Conservation (phyloP, 2,329 filamentous ascomycete species). For the Aureobasidium subglaciale region DNA sequence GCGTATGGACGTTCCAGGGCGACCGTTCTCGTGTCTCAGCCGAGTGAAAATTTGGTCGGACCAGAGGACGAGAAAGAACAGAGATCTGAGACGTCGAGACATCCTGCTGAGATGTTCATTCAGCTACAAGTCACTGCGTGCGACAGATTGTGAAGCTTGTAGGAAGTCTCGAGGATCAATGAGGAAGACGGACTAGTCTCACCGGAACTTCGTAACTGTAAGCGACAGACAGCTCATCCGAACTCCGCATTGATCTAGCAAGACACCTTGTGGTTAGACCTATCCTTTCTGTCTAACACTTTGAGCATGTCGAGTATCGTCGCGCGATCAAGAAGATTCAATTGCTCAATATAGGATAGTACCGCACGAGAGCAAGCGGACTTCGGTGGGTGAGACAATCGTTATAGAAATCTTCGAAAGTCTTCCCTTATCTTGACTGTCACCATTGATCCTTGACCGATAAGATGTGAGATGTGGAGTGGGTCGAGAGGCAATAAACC, state of each 20-base stretch:
- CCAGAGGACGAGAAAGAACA: neutral
- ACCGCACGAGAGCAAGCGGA: neutral
- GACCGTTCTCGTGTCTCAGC: slow-evolving; percentile 7
- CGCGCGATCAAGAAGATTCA: neutral
- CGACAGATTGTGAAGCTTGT: neutral
- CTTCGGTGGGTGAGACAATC: slow-evolving; percentile 1
- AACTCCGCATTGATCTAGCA: no score
- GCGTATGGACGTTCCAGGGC: slow-evolving; percentile 6
- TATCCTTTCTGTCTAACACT: no score
- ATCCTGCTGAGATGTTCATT: neutral
- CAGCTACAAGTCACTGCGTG: neutral
- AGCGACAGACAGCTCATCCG: no score
- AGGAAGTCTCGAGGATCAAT: neutral
- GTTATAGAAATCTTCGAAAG: neutral
- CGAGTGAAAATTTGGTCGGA: neutral
- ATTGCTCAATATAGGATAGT: neutral
- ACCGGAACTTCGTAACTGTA: neutral
- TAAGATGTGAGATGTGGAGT: neutral
- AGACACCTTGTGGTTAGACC: no score
- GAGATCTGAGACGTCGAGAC: neutral
- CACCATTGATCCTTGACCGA: slow-evolving; percentile 7
- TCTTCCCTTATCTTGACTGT: neutral
- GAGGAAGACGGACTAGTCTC: neutral
- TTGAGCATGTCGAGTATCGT: neutral
- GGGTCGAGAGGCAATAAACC: slow-evolving; percentile 6